Evolutionary conservation across 768 basidiomycete species (phyloP).

Genomic region (Rhodotorula babjevae): DNA sequence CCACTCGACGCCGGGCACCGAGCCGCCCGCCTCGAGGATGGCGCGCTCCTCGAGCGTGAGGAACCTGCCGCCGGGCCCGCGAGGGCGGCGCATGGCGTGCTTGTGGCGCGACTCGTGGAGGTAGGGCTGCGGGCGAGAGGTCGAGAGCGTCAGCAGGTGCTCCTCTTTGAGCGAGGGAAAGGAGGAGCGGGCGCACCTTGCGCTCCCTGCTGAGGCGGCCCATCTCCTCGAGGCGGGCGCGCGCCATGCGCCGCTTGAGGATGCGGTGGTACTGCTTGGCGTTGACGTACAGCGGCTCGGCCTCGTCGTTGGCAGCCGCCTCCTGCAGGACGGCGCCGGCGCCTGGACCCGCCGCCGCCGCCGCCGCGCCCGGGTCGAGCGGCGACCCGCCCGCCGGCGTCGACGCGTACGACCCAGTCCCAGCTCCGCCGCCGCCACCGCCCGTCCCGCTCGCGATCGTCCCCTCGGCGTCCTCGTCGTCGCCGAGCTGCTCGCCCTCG

Average conservation of each 20-base stretch:
- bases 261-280: slow-evolving; percentile 99
- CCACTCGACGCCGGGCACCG: slow-evolving; percentile 34
- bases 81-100: slow-evolving; percentile 93
- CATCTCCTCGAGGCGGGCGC: slow-evolving; percentile 87
- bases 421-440: background rate
- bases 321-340: slow-evolving; percentile 12
- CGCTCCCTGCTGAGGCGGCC: slow-evolving; percentile 86
- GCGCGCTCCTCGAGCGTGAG: slow-evolving; percentile 83
- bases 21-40: slow-evolving; percentile 31
- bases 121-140: slow-evolving; percentile 64
- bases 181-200: slow-evolving; percentile 56
- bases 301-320: slow-evolving; percentile 54
- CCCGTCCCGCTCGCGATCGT: background rate
- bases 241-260: slow-evolving; percentile 84
- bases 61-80: slow-evolving; percentile 95
- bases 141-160: too few relatives aligned
- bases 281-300: slow-evolving; percentile 97
- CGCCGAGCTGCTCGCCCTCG: background rate
- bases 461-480: background rate
- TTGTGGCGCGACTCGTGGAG: slow-evolving; percentile 96
- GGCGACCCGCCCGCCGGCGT: background rate
- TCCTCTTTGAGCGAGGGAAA: background rate
- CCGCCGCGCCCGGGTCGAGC: background rate
- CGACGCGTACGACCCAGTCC: background rate
- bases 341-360: background rate